Evolutionary conservation across 108 stramenopile genomes (phyloP).

Genomic region (Fragilaria crotonensis): DNA sequence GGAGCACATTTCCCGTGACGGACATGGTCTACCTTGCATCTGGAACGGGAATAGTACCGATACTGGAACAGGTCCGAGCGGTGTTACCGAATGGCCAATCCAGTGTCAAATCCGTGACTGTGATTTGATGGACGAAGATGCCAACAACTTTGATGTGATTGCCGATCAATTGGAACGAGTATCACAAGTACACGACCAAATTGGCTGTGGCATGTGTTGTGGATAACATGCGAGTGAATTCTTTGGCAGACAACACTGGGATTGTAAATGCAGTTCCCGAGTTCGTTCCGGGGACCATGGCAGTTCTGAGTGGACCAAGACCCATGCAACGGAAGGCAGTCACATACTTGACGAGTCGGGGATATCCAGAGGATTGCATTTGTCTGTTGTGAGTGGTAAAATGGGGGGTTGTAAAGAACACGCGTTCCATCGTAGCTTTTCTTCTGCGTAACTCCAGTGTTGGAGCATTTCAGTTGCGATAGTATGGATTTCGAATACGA

Average conservation of each 20-base stretch:
- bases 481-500: too few relatives aligned
- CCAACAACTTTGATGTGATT: conserved; percentile 54
- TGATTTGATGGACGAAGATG: conserved; percentile 52
- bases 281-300: conserved; percentile 67
- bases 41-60: conserved; percentile 57
- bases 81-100: conserved; percentile 43
- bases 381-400: conserved; percentile 57
- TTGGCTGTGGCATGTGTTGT: conserved; percentile 63
- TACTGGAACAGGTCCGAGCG: conserved; percentile 55
- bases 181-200: conserved; percentile 59
- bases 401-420: too few relatives aligned
- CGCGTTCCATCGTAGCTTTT: too few relatives aligned
- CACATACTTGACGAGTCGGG: conserved; percentile 42
- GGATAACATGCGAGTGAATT: conserved; percentile 27
- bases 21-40: conserved; percentile 62
- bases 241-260: conserved; percentile 44
- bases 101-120: conserved; percentile 48
- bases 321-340: conserved; percentile 44
- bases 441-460: too few relatives aligned
- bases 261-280: conserved; percentile 50
- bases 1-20: conserved; percentile 61
- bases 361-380: conserved; percentile 69
- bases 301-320: conserved; percentile 53
- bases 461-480: too few relatives aligned
- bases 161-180: conserved; percentile 57